These are phyloP conservation scores for Pythium vanterpoolii DNA, from an alignment of 352 stramenopile genomes.

Conservation along the genomic window DNA sequence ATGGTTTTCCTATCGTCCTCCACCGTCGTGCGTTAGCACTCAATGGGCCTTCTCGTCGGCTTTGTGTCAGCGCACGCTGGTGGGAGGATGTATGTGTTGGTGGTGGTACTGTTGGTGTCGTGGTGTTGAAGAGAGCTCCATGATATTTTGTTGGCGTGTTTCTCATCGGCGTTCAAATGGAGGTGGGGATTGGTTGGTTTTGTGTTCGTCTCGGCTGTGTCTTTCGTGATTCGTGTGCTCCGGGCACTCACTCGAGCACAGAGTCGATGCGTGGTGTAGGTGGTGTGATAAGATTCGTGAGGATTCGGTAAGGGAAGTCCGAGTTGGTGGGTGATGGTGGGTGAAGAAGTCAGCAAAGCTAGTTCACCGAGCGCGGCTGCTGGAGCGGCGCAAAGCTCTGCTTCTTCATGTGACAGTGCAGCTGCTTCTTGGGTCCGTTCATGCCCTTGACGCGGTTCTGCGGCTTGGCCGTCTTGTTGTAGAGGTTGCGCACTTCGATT, in stretches of 20 bases:
- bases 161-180: slow-evolving; percentile 16
- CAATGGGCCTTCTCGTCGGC: slow-evolving; percentile 7
- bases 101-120: slow-evolving; percentile 6
- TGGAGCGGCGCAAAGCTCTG: slow-evolving; percentile 52
- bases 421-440: slow-evolving; percentile 36
- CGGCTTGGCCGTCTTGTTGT: slow-evolving; percentile 47
- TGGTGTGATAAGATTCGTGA: slow-evolving; percentile 25
- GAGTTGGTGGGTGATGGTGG: not conserved
- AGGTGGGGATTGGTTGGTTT: slow-evolving; percentile 7
- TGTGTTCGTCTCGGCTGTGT: slow-evolving; percentile 5
- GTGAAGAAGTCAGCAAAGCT: not conserved
- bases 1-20: slow-evolving; percentile 14
- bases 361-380: slow-evolving; percentile 73
- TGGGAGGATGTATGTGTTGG: not conserved
- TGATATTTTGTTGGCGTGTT: slow-evolving; percentile 18
- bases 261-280: slow-evolving; percentile 19
- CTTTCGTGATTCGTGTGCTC: slow-evolving; percentile 4
- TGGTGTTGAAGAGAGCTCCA: slow-evolving; percentile 5
- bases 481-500: slow-evolving; percentile 51
- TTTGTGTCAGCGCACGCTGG: not conserved
- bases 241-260: slow-evolving; percentile 21
- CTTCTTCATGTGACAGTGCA: slow-evolving; percentile 38
- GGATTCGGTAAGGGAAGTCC: slow-evolving; percentile 17
- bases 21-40: not conserved
- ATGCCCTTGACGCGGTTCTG: slow-evolving; percentile 37